These are phyloP conservation scores for Globomyces pollinis-pini DNA, from an alignment of 192 early-diverging fungal species.

Conservation along the genomic window DNA sequence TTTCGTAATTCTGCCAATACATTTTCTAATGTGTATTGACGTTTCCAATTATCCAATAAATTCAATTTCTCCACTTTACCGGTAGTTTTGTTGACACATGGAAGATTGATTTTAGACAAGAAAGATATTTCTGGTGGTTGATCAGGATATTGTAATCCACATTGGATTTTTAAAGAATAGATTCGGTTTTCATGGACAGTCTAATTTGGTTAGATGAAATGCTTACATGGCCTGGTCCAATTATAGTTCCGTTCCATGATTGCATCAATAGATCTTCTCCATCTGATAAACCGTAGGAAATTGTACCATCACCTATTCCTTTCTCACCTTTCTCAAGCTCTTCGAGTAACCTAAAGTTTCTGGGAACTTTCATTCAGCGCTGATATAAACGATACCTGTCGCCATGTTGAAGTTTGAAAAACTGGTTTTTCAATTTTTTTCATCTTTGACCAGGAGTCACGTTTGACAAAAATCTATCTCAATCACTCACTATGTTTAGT, in stretches of 20 bases:
- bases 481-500: slow-evolving; percentile 12
- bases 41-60: slow-evolving; percentile 81
- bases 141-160: slow-evolving; percentile 82
- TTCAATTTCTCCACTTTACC: slow-evolving; percentile 71
- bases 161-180: slow-evolving; percentile 77
- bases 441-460: slow-evolving; percentile 5
- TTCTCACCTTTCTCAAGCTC: slow-evolving; percentile 98
- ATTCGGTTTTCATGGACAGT: slow-evolving; percentile 95
- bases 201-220: slow-evolving; percentile 40
- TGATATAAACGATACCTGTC: neutral
- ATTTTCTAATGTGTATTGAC: slow-evolving; percentile 66
- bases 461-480: neutral
- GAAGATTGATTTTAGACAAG: slow-evolving; percentile 75
- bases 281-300: slow-evolving; percentile 85
- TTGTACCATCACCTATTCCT: slow-evolving; percentile 86
- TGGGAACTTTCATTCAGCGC: slow-evolving; percentile 85
- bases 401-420: slow-evolving; percentile 4
- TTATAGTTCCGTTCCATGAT: slow-evolving; percentile 91
- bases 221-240: slow-evolving; percentile 72
- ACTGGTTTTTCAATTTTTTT: neutral
- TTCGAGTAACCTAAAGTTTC: slow-evolving; percentile 92
- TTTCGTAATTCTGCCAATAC: slow-evolving; percentile 74
- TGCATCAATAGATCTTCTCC: slow-evolving; percentile 72
- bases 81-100: slow-evolving; percentile 72
- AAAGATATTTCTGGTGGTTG: slow-evolving; percentile 72